Conservation (phyloP, 176 grass and related monocot genomes). For the Musa schizocarpa region DNA sequence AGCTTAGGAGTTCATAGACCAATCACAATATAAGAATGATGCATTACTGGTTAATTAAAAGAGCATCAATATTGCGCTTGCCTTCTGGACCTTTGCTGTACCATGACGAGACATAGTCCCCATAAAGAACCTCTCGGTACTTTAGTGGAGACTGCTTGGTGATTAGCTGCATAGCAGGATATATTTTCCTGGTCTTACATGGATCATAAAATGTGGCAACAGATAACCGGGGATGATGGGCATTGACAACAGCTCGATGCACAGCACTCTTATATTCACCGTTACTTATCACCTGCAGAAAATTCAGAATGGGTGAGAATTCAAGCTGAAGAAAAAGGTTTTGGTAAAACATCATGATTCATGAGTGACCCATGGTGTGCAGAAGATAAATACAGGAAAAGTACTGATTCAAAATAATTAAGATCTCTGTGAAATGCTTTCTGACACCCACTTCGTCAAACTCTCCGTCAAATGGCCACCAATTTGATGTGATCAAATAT, state of each 20-base stretch:
- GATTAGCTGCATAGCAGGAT: slow-evolving; percentile 47
- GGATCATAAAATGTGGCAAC: slow-evolving; percentile 88
- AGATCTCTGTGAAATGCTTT: neutral
- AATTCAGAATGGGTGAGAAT: slow-evolving; percentile 9
- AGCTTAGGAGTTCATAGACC: neutral
- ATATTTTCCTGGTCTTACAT: slow-evolving; percentile 59
- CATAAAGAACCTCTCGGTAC: slow-evolving; percentile 72
- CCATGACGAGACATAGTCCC: slow-evolving; percentile 85
- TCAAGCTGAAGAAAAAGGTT: neutral
- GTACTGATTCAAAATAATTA: neutral
- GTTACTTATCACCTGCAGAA: slow-evolving; percentile 75
- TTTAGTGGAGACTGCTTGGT: slow-evolving; percentile 36
- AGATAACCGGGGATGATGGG: slow-evolving; percentile 52
- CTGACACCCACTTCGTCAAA: too few relatives aligned
- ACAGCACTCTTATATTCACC: slow-evolving; percentile 65
- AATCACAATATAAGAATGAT: neutral
- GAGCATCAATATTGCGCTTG: slow-evolving; percentile 79
- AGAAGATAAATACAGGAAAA: neutral
- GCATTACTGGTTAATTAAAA: slow-evolving; percentile 32
- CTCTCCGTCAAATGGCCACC: too few relatives aligned
- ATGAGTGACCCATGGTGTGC: neutral
- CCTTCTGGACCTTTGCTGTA: slow-evolving; percentile 89
- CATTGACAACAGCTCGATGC: slow-evolving; percentile 76
- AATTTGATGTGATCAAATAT: neutral
- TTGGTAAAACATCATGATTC: neutral